Base-by-base conservation (phyloP, 495 filamentous ascomycete species). In the Aspergillus mulundensis region DNA sequence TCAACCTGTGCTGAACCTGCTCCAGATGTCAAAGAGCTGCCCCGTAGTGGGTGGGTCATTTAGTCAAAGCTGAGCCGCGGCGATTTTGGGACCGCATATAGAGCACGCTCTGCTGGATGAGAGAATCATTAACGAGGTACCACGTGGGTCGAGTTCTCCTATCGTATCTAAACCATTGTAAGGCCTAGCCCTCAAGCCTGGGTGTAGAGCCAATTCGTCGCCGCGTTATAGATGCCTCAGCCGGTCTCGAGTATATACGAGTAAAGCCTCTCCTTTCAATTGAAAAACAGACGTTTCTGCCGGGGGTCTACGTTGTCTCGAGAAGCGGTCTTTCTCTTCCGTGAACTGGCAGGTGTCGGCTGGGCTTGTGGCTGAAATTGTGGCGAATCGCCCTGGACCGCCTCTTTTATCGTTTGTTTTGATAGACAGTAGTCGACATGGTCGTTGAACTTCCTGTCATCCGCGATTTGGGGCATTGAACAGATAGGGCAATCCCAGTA, bases 401-500 rank as follows among this genome's bases (percentile, higher is more conserved):
- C 88, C 63, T 96, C 89, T 40, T 85, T 86, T 58, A 98, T 98
- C 0, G 89, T 88, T 66, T 87, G 83, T 43, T 84, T 75, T 2
- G 91, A 96, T 7, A 99, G 81, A 71, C 94, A 99, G 19, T 89
- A 84, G 65, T 99, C 95, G 44, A 99, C 87, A 69, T 99, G 95
- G 48, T 87, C 85, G 60, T 99, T 99, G 71, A 99, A 97, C 6
- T 66, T 69, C 36, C 78, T 77, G 66, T 97, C 90, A 57, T 91
- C 82, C 0, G 91, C 84, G 4, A 74, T 54, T 63, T 96, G 90
- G 0, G 87, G 86, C 41, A 84, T 75, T 3, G 67, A 67, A 67
- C 94, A 97, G 36, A 97, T 90, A 0, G 94, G 94, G 68, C 94
- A 97, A 19, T 86, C 79, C 92, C 91, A 97, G 61, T 77, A 79